Evolutionary conservation across 2,329 filamentous ascomycete species (phyloP), one percentile per base, ranked within the genome.

Genomic region (Drechmeria coniospora): DNA sequence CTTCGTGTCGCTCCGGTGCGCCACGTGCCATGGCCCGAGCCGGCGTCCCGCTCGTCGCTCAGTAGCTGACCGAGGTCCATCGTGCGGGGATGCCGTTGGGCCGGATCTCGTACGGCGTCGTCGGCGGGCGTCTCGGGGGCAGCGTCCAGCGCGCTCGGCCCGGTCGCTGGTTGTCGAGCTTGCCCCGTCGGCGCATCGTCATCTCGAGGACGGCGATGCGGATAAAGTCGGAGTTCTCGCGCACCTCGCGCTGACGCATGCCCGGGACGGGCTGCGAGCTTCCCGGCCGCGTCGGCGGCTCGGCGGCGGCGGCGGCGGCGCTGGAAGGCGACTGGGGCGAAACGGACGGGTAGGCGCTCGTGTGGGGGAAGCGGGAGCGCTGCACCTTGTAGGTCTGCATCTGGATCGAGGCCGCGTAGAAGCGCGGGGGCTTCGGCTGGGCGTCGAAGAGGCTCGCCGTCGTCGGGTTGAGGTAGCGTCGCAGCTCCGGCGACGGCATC

Each of bases 121-220:
- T 51, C 31, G 53, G 54, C 21, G 61, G 50, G 45, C 70, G 70
- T 36, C 74, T 59, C n/a, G 74, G 70, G 8, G 74, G 73, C n/a
- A 79, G 57, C 6, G 72, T 65, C 63, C 73, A 75, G 25, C 69
- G 64, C n/a, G 74, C 74, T 26, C 73, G 64, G 16, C 74, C 74
- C n/a, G 73, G 70, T 30, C 65, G 65, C 36, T 71, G 65, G 40
- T 74, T 68, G 39, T 75, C 71, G 28, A 79, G 56, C 47, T 79
- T 79, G 38, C 74, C 74, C 23, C 57, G 58, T 42, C 65, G 68
- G 31, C 74, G 67, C 74, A 79, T 79, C 9, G 73, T 66, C 66
- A 79, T 77, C 44, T 79, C 74, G 63, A 79, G 70, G 27, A 79
- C 74, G 20, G 74, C 74, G 30, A 79, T 68, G 39, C 74, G 67